Evolutionary conservation across 1,284 basidiomycete genomes (phyloP).

Genomic region (Melanopsichium pennsylvanicum): DNA sequence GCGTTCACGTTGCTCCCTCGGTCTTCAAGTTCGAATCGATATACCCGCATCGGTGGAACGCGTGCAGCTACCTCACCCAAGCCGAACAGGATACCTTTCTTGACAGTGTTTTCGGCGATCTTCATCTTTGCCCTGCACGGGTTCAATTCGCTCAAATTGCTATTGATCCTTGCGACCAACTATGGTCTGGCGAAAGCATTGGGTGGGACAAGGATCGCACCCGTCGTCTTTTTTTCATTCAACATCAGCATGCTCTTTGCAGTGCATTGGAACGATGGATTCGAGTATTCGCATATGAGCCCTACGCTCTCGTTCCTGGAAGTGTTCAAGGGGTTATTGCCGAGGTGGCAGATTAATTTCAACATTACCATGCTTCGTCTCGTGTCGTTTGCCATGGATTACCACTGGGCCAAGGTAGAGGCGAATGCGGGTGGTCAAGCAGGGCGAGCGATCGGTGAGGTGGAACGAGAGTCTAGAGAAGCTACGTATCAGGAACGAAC

Average conservation of each 20-base stretch:
- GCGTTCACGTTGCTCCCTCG: slow-evolving; percentile 46
- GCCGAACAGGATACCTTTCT: slow-evolving; percentile 70
- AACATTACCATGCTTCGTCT: slow-evolving; percentile 97
- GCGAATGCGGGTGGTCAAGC: slow-evolving; percentile 68
- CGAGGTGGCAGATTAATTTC: slow-evolving; percentile 91
- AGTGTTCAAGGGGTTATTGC: slow-evolving; percentile 74
- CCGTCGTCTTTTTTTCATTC: slow-evolving; percentile 76
- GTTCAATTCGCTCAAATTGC: slow-evolving; percentile 80
- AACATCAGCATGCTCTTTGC: slow-evolving; percentile 79
- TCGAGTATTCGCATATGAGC: slow-evolving; percentile 74
- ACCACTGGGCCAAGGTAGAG: slow-evolving; percentile 73
- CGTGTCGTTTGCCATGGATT: slow-evolving; percentile 91
- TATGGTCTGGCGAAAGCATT: slow-evolving; percentile 70
- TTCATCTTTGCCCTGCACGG: slow-evolving; percentile 86
- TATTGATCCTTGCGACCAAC: slow-evolving; percentile 77
- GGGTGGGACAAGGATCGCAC: slow-evolving; percentile 66
- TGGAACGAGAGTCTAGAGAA: slow-evolving; percentile 8
- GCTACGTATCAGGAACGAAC: slow-evolving; percentile 37
- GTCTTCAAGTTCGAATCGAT: slow-evolving; percentile 1
- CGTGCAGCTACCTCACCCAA: not conserved
- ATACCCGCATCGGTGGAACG: slow-evolving; percentile 11
- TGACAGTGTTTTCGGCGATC: slow-evolving; percentile 71
- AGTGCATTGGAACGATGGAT: slow-evolving; percentile 82
- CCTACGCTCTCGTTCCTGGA: slow-evolving; percentile 75
- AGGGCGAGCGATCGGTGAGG: slow-evolving; percentile 10